Base-by-base conservation (phyloP, 768 basidiomycete genomes). In the Leccinum variicolor region DNA sequence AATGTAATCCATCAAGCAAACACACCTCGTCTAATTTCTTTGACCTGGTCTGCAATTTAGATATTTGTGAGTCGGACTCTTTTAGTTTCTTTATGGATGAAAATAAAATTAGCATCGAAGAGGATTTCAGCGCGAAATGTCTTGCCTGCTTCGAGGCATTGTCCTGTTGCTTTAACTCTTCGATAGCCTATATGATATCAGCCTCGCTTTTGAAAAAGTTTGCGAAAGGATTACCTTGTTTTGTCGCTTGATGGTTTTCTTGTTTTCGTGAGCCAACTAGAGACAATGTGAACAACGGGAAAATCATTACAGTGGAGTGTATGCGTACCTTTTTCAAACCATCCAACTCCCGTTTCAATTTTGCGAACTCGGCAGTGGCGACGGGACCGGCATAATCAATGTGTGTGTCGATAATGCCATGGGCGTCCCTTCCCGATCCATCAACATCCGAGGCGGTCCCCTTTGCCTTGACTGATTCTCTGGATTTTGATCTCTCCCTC, bases 1-100 rank as follows among this genome's bases (percentile, higher is more conserved):
- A 17, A 2, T 39, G 10, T 1, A 19, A 19, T 41, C 39, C 39
- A 41, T 19, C 41, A 14, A 19, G 2, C 33, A 28, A 14, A 61
- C 75, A 33, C 61, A 87, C 88, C 69, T 87, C 86, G 55, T 87
- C 84, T 6, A 76, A 73, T 58, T 84, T 81, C 56, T 73, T 79
- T 8, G 72, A 67, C 61, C 81, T 84, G 39, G 62, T 66, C 63
- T 80, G 81, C 19, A 82, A 55, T 25, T 70, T 73, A n/a, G 73
- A 67, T 19, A 84, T 33, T 54, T 81, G 76, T 4, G 69, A 69
- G 55, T 81, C 79, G 39, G 77, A 75, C 11, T 81, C 81, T 60
- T 79, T 75, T 53, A 77, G 69, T 19, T 68, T 66, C 84, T 41
- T 19, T 6, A 41, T 84, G 53, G 14, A 41, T 47, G 31, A 2